A percentile compares a stretch with the other conserved stretches of the same genome.
phyloP scores from a whole-genome alignment of 495 filamentous ascomycete genomes.

The Xylaria nigripes region DNA sequence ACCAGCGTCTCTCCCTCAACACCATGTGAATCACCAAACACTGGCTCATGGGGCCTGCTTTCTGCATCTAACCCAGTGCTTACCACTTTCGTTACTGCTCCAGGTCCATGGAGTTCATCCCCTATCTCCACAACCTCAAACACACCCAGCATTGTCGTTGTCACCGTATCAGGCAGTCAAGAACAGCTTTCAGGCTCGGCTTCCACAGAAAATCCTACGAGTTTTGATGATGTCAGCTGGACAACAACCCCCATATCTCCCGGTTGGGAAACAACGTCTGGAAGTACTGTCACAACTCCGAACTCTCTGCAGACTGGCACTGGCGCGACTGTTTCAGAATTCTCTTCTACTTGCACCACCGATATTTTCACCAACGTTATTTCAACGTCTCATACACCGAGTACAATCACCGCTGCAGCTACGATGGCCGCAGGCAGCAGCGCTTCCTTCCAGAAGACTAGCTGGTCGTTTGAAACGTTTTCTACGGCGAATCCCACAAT shows the following conservation, averaged over 20 bases:
- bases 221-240: too few relatives aligned
- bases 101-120: not conserved
- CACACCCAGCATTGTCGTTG: not conserved
- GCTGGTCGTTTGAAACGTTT: conserved; percentile 1
- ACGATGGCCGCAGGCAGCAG: conserved; percentile 6
- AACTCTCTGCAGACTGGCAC: not conserved
- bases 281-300: conserved; percentile 3
- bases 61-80: not conserved
- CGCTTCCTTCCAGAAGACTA: not conserved
- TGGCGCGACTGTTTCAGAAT: not conserved
- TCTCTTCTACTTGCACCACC: conserved; percentile 6
- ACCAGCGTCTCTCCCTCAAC: not conserved
- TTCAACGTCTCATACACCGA: not conserved
- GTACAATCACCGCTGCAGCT: conserved; percentile 3
- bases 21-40: conserved; percentile 1
- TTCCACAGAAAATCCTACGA: not conserved
- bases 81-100: conserved; percentile 5
- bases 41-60: conserved; percentile 6
- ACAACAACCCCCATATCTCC: not conserved
- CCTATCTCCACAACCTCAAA: not conserved
- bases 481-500: not conserved
- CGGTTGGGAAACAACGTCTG: not conserved
- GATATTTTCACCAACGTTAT: conserved; percentile 9
- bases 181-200: not conserved
- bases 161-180: conserved; percentile 1